These are phyloP conservation scores for Cyamopsis tetragonoloba DNA, from an alignment of 306 rosid genomes.

Conservation along the genomic window DNA sequence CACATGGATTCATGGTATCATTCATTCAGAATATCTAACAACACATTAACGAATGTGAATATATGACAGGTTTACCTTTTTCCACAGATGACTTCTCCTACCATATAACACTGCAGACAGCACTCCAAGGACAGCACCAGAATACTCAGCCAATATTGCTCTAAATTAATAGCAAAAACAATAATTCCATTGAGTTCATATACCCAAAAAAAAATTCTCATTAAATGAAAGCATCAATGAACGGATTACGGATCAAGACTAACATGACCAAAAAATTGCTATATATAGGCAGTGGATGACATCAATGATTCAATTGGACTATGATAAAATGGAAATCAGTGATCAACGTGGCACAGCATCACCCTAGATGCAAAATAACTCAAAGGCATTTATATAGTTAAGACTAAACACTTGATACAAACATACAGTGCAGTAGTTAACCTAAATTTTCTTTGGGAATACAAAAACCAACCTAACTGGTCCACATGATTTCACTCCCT, in stretches of 20 bases:
- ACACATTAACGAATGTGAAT: too few relatives aligned
- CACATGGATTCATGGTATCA: background rate
- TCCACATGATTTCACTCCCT: conserved; percentile 97
- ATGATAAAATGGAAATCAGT: background rate
- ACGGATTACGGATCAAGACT: conserved; percentile 17
- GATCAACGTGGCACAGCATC: background rate
- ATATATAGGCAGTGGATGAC: conserved; percentile 5
- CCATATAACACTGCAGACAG: conserved; percentile 88
- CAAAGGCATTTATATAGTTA: background rate
- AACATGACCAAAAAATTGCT: conserved; percentile 9
- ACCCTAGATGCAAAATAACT: background rate
- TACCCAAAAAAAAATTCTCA: background rate
- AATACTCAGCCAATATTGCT: conserved; percentile 93
- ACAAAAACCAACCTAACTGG: conserved; percentile 78
- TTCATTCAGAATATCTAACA: background rate
- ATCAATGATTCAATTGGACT: conserved; percentile 11
- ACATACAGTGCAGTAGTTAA: background rate
- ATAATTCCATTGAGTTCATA: conserved; percentile 13
- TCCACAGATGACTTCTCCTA: conserved; percentile 73
- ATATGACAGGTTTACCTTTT: conserved; percentile 58
- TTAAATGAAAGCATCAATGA: conserved; percentile 13
- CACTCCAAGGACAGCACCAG: conserved; percentile 97
- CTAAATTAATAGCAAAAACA: conserved; percentile 39
- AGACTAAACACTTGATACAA: conserved; percentile 3
- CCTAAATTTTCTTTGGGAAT: conserved; percentile 21